Evolutionary conservation across 345 rosid species (phyloP).

Genomic region (Rhizophora mangle): DNA sequence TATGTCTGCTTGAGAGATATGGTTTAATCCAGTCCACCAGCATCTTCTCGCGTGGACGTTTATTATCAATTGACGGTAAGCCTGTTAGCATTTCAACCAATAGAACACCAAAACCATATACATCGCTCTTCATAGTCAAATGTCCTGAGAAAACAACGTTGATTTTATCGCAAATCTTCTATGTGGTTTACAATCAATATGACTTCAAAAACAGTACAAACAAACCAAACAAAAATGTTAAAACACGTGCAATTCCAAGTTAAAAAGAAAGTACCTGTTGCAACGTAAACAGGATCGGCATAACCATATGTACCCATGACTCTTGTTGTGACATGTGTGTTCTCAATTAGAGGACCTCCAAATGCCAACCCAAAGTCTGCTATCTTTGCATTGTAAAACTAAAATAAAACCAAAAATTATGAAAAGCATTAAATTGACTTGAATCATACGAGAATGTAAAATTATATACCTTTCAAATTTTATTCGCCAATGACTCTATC

Average conservation of each 20-base stretch:
- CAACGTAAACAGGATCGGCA: background rate
- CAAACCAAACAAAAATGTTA: background rate
- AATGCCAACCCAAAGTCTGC: slow-evolving; percentile 17
- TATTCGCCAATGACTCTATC: background rate
- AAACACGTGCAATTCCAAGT: background rate
- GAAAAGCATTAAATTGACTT: background rate
- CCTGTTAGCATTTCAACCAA: slow-evolving; percentile 20
- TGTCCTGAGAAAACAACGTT: slow-evolving; percentile 7
- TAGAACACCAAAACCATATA: slow-evolving; percentile 18
- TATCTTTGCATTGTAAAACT: slow-evolving; percentile 8
- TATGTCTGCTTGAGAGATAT: background rate
- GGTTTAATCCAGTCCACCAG: slow-evolving; percentile 6
- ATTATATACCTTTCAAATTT: background rate
- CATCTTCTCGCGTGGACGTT: background rate
- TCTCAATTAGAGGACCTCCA: background rate
- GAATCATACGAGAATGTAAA: background rate
- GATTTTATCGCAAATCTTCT: background rate
- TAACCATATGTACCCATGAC: slow-evolving; percentile 1
- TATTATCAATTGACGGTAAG: slow-evolving; percentile 1
- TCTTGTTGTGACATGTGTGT: background rate
- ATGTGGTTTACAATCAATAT: background rate
- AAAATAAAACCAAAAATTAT: background rate
- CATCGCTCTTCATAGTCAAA: slow-evolving; percentile 15
- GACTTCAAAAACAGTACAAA: background rate
- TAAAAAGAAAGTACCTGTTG: slow-evolving; percentile 1